phyloP scores from a whole-genome alignment of 2,329 filamentous ascomycete genomes.

The Domatiomyces globalis region DNA sequence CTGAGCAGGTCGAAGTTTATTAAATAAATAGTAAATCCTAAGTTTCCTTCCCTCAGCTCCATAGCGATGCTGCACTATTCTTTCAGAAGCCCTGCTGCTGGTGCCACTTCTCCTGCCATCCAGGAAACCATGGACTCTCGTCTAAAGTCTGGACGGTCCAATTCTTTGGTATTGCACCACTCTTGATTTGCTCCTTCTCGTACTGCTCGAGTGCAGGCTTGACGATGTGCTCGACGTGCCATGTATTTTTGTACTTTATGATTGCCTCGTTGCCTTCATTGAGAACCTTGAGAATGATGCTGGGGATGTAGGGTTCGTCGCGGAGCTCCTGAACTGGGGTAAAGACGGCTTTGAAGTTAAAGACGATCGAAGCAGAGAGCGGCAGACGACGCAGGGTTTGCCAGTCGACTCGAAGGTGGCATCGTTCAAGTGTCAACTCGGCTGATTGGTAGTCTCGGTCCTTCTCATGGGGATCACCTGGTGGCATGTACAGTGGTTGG shows the following conservation, averaged over 20 bases:
- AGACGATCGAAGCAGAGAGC: constrained; percentile 59
- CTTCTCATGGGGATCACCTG: constrained; percentile 49
- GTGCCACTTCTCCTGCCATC: constrained; percentile 65
- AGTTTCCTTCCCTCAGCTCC: no score
- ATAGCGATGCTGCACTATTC: background rate
- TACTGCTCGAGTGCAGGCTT: constrained; percentile 51
- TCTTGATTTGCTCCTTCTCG: constrained; percentile 50
- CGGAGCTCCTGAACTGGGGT: constrained; percentile 57
- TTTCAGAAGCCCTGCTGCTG: constrained; percentile 44
- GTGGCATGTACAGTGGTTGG: constrained; percentile 59
- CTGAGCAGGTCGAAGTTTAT: no score
- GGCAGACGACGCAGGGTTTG: constrained; percentile 71
- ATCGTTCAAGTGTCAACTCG: constrained; percentile 42
- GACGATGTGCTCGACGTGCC: constrained; percentile 62
- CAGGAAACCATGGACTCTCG: constrained; percentile 61
- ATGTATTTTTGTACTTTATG: constrained; percentile 70
- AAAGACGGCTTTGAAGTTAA: constrained; percentile 82
- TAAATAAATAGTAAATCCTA: no score
- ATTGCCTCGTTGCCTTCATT: constrained; percentile 54
- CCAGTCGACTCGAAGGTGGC: constrained; percentile 70
- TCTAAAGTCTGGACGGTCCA: constrained; percentile 58
- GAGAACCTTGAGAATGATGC: constrained; percentile 53
- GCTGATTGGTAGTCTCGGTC: constrained; percentile 46
- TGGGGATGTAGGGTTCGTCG: constrained; percentile 59
- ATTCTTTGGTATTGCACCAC: constrained; percentile 42